Conservation (phyloP, 169 alveolate species). For the Pseudocohnilembus persalinus region DNA sequence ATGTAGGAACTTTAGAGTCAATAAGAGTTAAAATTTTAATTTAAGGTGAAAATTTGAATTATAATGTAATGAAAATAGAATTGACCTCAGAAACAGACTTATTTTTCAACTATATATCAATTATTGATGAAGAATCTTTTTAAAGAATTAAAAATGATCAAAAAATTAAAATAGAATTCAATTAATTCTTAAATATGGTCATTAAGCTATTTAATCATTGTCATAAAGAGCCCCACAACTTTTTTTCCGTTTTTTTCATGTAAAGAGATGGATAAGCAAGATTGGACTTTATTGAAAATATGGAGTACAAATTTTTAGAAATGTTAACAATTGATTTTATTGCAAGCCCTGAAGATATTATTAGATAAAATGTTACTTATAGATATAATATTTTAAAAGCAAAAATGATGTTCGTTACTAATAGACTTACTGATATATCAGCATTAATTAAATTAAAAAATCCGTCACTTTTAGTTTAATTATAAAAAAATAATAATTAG, state of each 20-base stretch:
- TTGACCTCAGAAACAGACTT: constrained; percentile 74
- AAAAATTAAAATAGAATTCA: constrained; percentile 91
- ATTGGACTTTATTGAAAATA: constrained; percentile 89
- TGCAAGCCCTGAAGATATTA: constrained; percentile 90
- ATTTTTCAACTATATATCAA: constrained; percentile 69
- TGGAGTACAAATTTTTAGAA: constrained; percentile 95
- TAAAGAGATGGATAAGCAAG: constrained; percentile 85
- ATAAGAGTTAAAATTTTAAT: constrained; percentile 69
- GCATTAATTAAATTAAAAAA: constrained; percentile 74
- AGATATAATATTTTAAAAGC: constrained; percentile 83
- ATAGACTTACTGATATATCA: constrained; percentile 72
- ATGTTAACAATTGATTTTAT: constrained; percentile 88
- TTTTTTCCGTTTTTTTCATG: constrained; percentile 88
- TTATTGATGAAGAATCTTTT: constrained; percentile 80
- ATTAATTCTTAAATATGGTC: constrained; percentile 86
- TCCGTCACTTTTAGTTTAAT: constrained; percentile 73
- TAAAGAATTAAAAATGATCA: constrained; percentile 88
- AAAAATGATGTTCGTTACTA: constrained; percentile 68
- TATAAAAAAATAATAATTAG: constrained; percentile 38
- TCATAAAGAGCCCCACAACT: constrained; percentile 91
- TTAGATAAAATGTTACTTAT: constrained; percentile 88
- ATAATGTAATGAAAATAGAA: constrained; percentile 60
- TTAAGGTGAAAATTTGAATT: constrained; percentile 19
- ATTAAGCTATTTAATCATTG: constrained; percentile 93
- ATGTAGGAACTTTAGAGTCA: constrained; percentile 77